phyloP scores from a whole-genome alignment of 768 basidiomycete genomes.

The Gymnopilus junonius region DNA sequence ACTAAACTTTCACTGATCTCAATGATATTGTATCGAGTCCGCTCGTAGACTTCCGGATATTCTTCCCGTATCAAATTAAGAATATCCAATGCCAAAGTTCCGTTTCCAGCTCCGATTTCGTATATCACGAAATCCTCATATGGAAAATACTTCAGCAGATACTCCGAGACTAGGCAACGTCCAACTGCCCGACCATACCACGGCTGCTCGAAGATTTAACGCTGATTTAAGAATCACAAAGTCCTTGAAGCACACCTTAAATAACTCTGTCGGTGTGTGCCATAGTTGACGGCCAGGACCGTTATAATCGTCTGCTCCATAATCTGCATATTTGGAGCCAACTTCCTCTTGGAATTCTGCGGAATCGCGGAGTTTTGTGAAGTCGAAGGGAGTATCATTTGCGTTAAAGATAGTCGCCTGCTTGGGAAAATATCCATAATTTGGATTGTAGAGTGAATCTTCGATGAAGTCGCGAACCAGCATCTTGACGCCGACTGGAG shows the following conservation, averaged over 20 bases:
- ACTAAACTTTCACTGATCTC: constrained; percentile 89
- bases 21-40: constrained; percentile 91
- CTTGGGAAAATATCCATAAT: constrained; percentile 97
- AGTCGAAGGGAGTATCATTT: constrained; percentile 65
- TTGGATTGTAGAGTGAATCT: constrained; percentile 94
- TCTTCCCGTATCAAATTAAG: constrained; percentile 77
- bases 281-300: constrained; percentile 90
- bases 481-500: constrained; percentile 88
- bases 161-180: constrained; percentile 87
- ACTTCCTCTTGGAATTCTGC: constrained; percentile 83
- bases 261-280: constrained; percentile 98
- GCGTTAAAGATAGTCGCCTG: constrained; percentile 89
- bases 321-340: constrained; percentile 73
- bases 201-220: constrained; percentile 58
- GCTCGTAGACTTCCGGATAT: constrained; percentile 91
- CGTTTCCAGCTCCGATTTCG: constrained; percentile 98
- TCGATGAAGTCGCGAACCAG: constrained; percentile 96
- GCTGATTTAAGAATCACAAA: not conserved
- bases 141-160: constrained; percentile 93
- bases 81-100: constrained; percentile 89
- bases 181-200: constrained; percentile 94
- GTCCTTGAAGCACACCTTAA: constrained; percentile 68
- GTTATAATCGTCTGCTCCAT: constrained; percentile 61
- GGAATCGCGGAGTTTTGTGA: constrained; percentile 65
- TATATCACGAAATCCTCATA: constrained; percentile 96